Evolutionary conservation across 441 rosid species (phyloP).

Genomic region (Monsonia emarginata): DNA sequence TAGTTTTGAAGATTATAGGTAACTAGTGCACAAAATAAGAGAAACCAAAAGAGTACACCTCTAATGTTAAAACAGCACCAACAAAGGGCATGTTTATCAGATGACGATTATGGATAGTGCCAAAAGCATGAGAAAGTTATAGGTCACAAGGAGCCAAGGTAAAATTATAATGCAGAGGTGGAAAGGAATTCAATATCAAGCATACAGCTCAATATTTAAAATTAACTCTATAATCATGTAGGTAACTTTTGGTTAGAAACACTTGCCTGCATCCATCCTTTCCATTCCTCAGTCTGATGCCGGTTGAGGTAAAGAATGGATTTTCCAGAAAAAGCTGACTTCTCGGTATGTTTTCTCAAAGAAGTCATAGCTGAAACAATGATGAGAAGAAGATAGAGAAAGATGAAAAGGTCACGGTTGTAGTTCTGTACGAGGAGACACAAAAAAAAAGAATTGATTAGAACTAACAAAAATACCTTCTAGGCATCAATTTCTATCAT

Average conservation of each 20-base stretch:
- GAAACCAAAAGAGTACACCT: background rate
- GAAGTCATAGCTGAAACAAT: conserved; percentile 87
- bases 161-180: background rate
- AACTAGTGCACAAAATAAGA: background rate
- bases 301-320: conserved; percentile 70
- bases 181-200: background rate
- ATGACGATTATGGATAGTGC: background rate
- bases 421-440: conserved; percentile 50
- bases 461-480: too few relatives aligned
- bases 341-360: conserved; percentile 69
- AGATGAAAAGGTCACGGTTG: conserved; percentile 86
- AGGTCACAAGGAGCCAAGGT: background rate
- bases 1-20: background rate
- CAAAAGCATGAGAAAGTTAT: background rate
- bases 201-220: background rate
- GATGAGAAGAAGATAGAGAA: conserved; percentile 80
- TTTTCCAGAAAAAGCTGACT: conserved; percentile 71
- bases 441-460: conserved; percentile 12
- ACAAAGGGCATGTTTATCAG: background rate
- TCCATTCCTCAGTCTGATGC: conserved; percentile 99
- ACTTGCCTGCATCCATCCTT: conserved; percentile 99
- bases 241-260: conserved; percentile 9
- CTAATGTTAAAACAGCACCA: background rate
- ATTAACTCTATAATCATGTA: background rate
- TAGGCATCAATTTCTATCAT: too few relatives aligned